A percentile compares a stretch with the other conserved stretches of the same genome.
These are phyloP conservation scores for Coemansia sp. DNA, from an alignment of 192 early-diverging fungal genomes.

Conservation along the genomic window DNA sequence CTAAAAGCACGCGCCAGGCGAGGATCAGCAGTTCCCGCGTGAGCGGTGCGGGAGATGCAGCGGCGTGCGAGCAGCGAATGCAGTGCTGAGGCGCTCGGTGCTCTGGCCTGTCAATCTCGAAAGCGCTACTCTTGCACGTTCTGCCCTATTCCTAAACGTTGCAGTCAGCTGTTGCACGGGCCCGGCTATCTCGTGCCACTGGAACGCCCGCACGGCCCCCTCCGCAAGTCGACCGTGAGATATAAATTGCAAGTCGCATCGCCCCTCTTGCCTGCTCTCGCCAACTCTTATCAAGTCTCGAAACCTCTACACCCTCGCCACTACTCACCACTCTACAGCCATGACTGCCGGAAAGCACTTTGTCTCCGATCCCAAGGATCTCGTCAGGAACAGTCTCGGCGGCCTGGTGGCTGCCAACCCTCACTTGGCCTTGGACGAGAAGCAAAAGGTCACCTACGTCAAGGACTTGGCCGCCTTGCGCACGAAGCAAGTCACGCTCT, in stretches of 20 bases:
- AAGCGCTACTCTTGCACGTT: neutral
- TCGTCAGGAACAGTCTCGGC: constrained; percentile 65
- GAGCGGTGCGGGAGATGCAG: neutral
- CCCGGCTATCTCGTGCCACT: too few species aligned
- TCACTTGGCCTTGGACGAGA: constrained; percentile 60
- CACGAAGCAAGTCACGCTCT: constrained; percentile 68
- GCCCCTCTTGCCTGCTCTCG: neutral
- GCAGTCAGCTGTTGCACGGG: neutral
- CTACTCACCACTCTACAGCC: neutral
- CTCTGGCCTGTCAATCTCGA: neutral
- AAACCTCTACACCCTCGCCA: neutral
- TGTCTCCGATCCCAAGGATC: constrained; percentile 60
- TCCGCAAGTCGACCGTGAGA: neutral
- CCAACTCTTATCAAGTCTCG: neutral
- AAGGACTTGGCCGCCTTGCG: constrained; percentile 58
- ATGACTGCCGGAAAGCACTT: constrained; percentile 61
- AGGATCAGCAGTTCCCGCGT: neutral
- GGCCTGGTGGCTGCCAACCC: constrained; percentile 65
- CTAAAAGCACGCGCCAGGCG: neutral
- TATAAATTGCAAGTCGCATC: too few species aligned
- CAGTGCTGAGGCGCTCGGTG: neutral
- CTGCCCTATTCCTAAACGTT: too few species aligned
- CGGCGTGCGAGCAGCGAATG: constrained; percentile 2
- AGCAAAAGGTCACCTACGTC: constrained; percentile 69
- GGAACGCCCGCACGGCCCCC: too few species aligned